phyloP scores from a whole-genome alignment of 225 moss, liverwort and hornwort genomes.

The Thuidium tamariscinum region DNA sequence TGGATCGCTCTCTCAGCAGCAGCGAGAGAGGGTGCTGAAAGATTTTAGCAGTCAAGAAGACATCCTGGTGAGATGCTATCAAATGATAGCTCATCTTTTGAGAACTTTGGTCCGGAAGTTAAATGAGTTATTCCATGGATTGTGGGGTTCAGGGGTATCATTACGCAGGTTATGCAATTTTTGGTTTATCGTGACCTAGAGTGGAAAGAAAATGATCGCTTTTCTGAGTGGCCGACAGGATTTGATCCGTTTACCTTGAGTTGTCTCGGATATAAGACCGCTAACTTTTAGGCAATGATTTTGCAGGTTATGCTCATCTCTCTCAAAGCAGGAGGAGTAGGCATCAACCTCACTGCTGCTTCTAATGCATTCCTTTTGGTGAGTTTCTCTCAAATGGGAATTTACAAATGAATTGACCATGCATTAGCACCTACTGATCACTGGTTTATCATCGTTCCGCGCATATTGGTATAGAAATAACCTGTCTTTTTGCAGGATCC shows the following conservation, averaged over 20 bases:
- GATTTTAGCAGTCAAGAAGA: slow-evolving; percentile 56
- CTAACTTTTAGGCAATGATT: background rate
- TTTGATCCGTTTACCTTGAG: background rate
- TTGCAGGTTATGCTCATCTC: slow-evolving; percentile 84
- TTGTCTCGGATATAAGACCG: background rate
- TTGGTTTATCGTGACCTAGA: background rate
- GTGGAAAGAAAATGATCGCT: background rate
- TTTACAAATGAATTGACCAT: background rate
- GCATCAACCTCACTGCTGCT: slow-evolving; percentile 78
- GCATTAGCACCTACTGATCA: background rate
- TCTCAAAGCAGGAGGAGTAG: slow-evolving; percentile 84
- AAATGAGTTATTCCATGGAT: background rate
- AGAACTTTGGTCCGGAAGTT: background rate
- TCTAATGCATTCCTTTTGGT: slow-evolving; percentile 88
- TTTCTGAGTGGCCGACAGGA: background rate
- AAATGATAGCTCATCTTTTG: background rate
- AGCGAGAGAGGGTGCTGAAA: slow-evolving; percentile 68
- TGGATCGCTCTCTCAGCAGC: slow-evolving; percentile 74
- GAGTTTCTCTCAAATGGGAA: background rate
- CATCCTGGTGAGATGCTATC: slow-evolving; percentile 35
- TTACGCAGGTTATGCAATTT: background rate
- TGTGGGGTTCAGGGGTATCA: background rate
- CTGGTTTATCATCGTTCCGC: background rate
- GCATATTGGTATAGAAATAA: background rate
- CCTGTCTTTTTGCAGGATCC: slow-evolving; percentile 44